Percentiles rank a stretch among this genome's conserved stretches.
Conservation (phyloP, 176 grass and related monocot species). For the Urochloa ruziziensis region DNA sequence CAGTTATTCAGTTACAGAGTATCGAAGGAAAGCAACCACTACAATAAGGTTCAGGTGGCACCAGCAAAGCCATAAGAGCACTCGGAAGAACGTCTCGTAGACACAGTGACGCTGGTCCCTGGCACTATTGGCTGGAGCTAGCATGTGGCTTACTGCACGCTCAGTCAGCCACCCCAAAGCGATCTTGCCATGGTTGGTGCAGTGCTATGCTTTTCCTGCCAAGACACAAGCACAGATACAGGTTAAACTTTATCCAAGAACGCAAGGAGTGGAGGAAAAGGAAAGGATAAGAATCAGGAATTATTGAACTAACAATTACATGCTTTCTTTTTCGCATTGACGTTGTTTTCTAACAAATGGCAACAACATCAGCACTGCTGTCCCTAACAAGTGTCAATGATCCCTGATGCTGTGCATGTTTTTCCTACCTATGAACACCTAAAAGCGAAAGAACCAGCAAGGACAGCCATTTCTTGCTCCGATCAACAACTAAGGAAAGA, state of each 20-base stretch:
- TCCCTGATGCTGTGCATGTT: not conserved
- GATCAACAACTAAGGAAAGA: constrained; percentile 23
- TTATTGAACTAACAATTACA: constrained; percentile 8
- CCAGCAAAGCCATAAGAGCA: not conserved
- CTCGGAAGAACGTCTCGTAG: not conserved
- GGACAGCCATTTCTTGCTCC: constrained; percentile 31
- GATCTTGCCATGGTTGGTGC: constrained; percentile 7
- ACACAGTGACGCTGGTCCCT: not conserved
- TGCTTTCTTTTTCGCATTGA: constrained; percentile 29
- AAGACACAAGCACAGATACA: constrained; percentile 12
- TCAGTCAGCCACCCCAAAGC: not conserved
- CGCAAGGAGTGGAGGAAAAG: constrained; percentile 15
- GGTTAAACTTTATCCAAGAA: constrained; percentile 18
- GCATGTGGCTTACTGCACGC: not conserved
- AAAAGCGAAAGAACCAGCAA: constrained; percentile 39
- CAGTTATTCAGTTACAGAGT: not conserved
- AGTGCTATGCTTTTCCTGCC: constrained; percentile 3
- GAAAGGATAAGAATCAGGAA: not conserved
- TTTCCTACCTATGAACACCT: constrained; percentile 60
- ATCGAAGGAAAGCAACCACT: not conserved
- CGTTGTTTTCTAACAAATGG: constrained; percentile 20
- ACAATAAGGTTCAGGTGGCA: not conserved
- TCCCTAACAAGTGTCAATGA: constrained; percentile 21
- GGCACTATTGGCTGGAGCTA: not conserved
- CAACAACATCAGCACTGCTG: not conserved